These are phyloP conservation scores for Lipomyces chichibuensis DNA, from an alignment of 805 yeast species.

Conservation along the genomic window DNA sequence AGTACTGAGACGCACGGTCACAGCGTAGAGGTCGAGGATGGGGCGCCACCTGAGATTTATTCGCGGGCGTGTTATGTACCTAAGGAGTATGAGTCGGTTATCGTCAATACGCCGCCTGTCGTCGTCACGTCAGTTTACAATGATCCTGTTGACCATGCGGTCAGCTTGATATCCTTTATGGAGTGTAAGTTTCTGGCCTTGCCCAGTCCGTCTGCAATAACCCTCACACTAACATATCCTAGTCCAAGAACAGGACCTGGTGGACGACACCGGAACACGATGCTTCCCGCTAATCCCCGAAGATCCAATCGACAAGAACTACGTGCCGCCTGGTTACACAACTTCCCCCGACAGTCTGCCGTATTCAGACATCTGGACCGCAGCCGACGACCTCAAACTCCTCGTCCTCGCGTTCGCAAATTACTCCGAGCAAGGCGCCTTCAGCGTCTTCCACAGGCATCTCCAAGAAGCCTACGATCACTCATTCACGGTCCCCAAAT, in stretches of 20 bases:
- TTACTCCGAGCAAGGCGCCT: conserved; percentile 5
- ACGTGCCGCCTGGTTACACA: background rate
- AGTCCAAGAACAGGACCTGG: background rate
- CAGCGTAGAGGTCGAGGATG: background rate
- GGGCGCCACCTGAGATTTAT: background rate
- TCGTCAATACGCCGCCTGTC: background rate
- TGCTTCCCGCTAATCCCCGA: conserved; percentile 4
- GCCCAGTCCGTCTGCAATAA: too few relatives aligned
- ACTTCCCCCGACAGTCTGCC: background rate
- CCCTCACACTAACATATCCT: background rate
- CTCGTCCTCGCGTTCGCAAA: conserved; percentile 11
- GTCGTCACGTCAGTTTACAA: background rate
- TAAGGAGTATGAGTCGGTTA: background rate
- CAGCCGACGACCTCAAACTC: conserved; percentile 11
- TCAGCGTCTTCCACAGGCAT: background rate
- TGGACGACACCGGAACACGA: background rate
- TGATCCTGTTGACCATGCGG: background rate
- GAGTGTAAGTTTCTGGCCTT: background rate
- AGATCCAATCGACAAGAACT: background rate
- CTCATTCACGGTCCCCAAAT: background rate
- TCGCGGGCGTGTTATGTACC: background rate
- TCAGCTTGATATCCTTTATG: background rate
- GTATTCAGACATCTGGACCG: conserved; percentile 2
- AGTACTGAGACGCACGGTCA: background rate
- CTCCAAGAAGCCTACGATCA: conserved; percentile 1